phyloP scores from a whole-genome alignment of 2,329 filamentous ascomycete species.

The Cladosporium phlei region DNA sequence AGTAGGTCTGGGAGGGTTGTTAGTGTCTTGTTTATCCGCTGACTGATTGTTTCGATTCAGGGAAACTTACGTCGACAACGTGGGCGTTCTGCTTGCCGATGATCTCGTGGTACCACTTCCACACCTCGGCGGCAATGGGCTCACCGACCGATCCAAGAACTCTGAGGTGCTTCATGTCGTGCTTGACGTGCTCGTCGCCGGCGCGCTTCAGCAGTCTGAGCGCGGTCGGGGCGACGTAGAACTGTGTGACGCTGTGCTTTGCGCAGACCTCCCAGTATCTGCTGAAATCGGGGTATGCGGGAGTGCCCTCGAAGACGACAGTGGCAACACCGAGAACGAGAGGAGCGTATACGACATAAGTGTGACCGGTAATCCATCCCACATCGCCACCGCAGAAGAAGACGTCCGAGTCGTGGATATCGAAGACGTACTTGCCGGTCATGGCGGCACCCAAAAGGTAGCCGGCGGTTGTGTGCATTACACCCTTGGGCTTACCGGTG shows the following conservation, averaged over 20 bases:
- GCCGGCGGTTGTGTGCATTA: slow-evolving; percentile 94
- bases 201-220: slow-evolving; percentile 91
- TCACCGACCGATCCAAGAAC: slow-evolving; percentile 93
- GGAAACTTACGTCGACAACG: slow-evolving; percentile 78
- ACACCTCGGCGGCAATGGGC: slow-evolving; percentile 94
- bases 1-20: slow-evolving; percentile 70
- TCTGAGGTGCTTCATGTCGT: slow-evolving; percentile 81
- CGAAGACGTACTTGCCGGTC: slow-evolving; percentile 97
- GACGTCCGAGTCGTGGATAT: slow-evolving; percentile 87
- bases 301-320: slow-evolving; percentile 96
- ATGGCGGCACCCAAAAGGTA: slow-evolving; percentile 90
- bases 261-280: slow-evolving; percentile 98
- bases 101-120: slow-evolving; percentile 98
- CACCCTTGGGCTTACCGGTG: slow-evolving; percentile 97
- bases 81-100: slow-evolving; percentile 93
- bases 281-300: slow-evolving; percentile 95
- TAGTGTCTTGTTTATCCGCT: slow-evolving; percentile 11
- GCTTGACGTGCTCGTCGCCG: slow-evolving; percentile 85
- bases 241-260: slow-evolving; percentile 91
- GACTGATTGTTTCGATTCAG: background rate
- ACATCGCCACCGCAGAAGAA: slow-evolving; percentile 99
- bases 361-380: slow-evolving; percentile 98
- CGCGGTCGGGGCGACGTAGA: slow-evolving; percentile 96
- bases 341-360: slow-evolving; percentile 95
- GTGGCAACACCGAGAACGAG: slow-evolving; percentile 88